Conservation (phyloP, 2,329 filamentous ascomycete species). For the Colletotrichum sp. region DNA sequence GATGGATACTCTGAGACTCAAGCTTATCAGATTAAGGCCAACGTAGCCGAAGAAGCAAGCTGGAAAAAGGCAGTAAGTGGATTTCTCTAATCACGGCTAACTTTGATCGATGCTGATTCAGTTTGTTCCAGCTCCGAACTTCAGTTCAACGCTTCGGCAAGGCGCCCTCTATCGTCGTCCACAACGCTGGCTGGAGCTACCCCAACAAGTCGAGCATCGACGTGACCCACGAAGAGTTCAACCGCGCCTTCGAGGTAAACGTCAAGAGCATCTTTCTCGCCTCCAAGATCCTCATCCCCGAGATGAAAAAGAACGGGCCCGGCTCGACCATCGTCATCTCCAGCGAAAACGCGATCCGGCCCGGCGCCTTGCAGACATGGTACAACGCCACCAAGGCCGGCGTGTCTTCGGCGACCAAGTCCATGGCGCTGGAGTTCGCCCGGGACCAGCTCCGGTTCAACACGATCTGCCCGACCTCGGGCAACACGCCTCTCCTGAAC, state of each 20-base stretch:
- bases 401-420: not conserved
- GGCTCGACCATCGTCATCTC: constrained; percentile 6
- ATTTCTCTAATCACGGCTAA: not conserved
- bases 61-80: not conserved
- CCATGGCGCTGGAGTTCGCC: constrained; percentile 14
- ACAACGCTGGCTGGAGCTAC: not conserved
- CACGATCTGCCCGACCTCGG: constrained; percentile 1
- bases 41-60: not conserved
- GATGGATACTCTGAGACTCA: not conserved
- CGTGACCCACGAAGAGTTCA: constrained; percentile 5
- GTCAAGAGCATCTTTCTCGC: constrained; percentile 11
- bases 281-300: constrained; percentile 4
- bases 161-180: not conserved
- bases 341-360: not conserved
- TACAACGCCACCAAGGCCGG: constrained; percentile 15
- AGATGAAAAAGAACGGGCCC: constrained; percentile 6
- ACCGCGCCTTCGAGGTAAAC: constrained; percentile 8
- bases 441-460: constrained; percentile 10
- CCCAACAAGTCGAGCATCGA: constrained; percentile 1
- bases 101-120: not conserved
- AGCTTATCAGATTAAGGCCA: not conserved
- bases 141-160: not conserved
- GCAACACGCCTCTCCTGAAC: not conserved
- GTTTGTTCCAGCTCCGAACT: not conserved
- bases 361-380: not conserved